Evolutionary conservation across 2,329 filamentous ascomycete species (phyloP).

Genomic region (Basipetospora chlamydospora): DNA sequence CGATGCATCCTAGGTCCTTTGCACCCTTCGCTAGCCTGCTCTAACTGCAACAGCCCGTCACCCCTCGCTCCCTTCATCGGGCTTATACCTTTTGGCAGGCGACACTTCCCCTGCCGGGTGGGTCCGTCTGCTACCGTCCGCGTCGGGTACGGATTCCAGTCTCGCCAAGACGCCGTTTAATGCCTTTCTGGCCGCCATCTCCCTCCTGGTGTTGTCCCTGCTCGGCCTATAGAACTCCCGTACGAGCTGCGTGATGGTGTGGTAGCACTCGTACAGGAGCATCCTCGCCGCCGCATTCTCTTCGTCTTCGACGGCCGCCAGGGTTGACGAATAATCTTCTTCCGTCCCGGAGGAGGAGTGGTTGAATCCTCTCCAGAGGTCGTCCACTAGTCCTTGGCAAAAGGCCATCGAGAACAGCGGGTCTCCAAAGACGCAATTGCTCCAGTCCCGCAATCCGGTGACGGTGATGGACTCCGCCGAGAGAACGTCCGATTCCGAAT

Average conservation of each 20-base stretch:
- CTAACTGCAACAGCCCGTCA: no score
- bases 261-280: slow-evolving; percentile 44
- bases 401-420: slow-evolving; percentile 38
- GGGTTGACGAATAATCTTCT: no score
- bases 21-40: neutral
- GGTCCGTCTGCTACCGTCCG: slow-evolving; percentile 12
- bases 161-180: slow-evolving; percentile 28
- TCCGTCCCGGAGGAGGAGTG: slow-evolving; percentile 11
- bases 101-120: slow-evolving; percentile 25
- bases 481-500: no score
- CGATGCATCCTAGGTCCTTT: no score
- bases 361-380: slow-evolving; percentile 33
- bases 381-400: slow-evolving; percentile 24
- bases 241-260: slow-evolving; percentile 36
- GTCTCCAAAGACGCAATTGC: slow-evolving; percentile 44
- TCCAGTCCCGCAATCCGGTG: slow-evolving; percentile 43
- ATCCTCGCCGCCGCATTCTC: slow-evolving; percentile 30
- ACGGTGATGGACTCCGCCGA: slow-evolving; percentile 20
- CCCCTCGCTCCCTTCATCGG: no score
- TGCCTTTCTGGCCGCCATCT: slow-evolving; percentile 37
- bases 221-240: slow-evolving; percentile 39
- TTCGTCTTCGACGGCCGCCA: slow-evolving; percentile 18
- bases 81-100: slow-evolving; percentile 28
- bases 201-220: slow-evolving; percentile 29
- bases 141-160: slow-evolving; percentile 7